Percentiles rank a stretch among this genome's conserved stretches.
phyloP scores from a whole-genome alignment of 139 green algal genomes.

The Tetratostichococcus sp. region DNA sequence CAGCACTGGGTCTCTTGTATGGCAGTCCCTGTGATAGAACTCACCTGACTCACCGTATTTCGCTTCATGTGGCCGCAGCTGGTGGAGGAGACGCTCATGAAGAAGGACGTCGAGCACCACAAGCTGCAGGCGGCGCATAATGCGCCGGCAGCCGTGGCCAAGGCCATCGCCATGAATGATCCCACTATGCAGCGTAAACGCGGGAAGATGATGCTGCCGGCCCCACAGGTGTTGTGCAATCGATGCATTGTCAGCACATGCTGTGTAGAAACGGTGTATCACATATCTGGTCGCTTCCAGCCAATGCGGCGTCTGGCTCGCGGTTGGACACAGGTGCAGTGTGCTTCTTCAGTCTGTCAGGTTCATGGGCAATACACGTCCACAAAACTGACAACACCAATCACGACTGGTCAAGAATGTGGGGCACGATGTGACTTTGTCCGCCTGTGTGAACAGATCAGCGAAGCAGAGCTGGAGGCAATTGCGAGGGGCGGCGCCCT shows the following conservation, averaged over 20 bases:
- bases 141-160: constrained; percentile 53
- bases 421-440: no score
- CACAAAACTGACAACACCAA: no score
- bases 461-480: constrained; percentile 85
- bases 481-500: constrained; percentile 75
- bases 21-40: no score
- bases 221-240: constrained; percentile 55
- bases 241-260: background rate
- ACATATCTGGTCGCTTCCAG: no score
- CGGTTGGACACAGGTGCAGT: no score
- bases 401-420: no score
- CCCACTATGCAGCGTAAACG: constrained; percentile 40
- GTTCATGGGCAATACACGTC: no score
- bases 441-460: constrained; percentile 59
- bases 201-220: constrained; percentile 89
- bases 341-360: no score
- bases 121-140: constrained; percentile 63
- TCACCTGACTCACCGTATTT: no score
- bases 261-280: no score
- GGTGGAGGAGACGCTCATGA: constrained; percentile 82
- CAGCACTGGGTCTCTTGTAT: no score
- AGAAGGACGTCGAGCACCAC: constrained; percentile 73
- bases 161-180: constrained; percentile 67
- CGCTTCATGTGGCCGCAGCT: constrained; percentile 41
- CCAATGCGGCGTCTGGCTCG: no score